A percentile compares a stretch with the other conserved stretches of the same genome.
Conservation (phyloP, 306 rosid species). For the cucumber (Cucumis sativus) region DNA sequence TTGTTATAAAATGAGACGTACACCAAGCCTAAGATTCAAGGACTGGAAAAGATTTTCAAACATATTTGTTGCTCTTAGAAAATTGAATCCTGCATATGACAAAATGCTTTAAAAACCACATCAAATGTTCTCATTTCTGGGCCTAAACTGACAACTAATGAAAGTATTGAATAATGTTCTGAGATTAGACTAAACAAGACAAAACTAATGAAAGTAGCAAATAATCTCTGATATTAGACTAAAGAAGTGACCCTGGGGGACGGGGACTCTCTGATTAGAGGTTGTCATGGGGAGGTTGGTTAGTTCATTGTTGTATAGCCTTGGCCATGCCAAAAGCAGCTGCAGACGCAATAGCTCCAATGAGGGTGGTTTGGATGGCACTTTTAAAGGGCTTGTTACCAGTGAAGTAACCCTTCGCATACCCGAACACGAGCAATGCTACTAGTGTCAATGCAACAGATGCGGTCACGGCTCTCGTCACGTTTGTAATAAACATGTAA, state of each 20-base stretch:
- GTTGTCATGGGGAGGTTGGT: neutral
- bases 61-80: neutral
- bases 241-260: neutral
- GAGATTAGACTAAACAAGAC: neutral
- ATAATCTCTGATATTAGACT: no score
- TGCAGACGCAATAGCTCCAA: slow-evolving; percentile 78
- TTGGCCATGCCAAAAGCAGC: slow-evolving; percentile 79
- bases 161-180: neutral
- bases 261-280: neutral
- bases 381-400: slow-evolving; percentile 59
- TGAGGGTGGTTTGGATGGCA: slow-evolving; percentile 69
- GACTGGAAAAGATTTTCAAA: neutral
- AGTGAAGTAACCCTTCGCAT: slow-evolving; percentile 71
- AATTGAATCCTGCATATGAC: neutral
- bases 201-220: no score
- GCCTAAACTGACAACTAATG: neutral
- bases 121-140: neutral
- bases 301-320: slow-evolving; percentile 39
- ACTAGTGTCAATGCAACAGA: slow-evolving; percentile 49
- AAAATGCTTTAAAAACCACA: neutral
- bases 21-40: neutral
- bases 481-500: slow-evolving; percentile 53
- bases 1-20: neutral
- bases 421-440: slow-evolving; percentile 70
- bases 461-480: slow-evolving; percentile 41